Conservation (phyloP, 202 grass and related monocot genomes). For the Schoenoplectus triqueter region DNA sequence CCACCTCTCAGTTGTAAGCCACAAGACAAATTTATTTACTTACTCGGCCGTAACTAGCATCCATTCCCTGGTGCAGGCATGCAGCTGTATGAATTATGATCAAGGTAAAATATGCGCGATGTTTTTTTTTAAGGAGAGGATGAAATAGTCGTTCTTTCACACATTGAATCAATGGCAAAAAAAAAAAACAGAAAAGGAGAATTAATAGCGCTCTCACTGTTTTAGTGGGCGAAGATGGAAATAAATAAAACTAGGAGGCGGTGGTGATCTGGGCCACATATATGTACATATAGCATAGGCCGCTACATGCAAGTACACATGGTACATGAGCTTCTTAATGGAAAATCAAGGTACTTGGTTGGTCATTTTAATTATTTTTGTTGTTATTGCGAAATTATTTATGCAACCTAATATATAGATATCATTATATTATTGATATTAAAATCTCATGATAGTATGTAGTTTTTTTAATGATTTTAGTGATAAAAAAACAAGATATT, state of each 20-base stretch:
- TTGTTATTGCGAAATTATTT: background rate
- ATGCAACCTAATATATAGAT: background rate
- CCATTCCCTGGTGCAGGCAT: too few species aligned
- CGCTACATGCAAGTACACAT: conserved; percentile 19
- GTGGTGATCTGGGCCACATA: conserved; percentile 3
- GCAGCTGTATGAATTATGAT: too few species aligned
- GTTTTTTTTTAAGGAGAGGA: too few species aligned
- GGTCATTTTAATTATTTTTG: conserved; percentile 17
- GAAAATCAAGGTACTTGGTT: conserved; percentile 5
- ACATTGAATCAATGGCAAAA: background rate
- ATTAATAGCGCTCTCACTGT: conserved; percentile 11
- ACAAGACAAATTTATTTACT: background rate
- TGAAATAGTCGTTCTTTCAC: too few species aligned
- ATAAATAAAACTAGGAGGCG: background rate
- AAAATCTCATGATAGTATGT: too few species aligned
- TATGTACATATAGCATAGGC: conserved; percentile 13
- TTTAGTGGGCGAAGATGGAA: conserved; percentile 16
- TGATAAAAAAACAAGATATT: too few species aligned
- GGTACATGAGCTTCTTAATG: conserved; percentile 24
- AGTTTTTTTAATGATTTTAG: too few species aligned
- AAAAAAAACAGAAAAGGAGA: background rate
- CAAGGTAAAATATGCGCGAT: too few species aligned
- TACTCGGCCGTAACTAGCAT: background rate
- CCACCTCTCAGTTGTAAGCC: too few species aligned
- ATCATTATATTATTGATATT: background rate